Base-by-base conservation (phyloP, 441 rosid genomes). In the Viola pubescens region DNA sequence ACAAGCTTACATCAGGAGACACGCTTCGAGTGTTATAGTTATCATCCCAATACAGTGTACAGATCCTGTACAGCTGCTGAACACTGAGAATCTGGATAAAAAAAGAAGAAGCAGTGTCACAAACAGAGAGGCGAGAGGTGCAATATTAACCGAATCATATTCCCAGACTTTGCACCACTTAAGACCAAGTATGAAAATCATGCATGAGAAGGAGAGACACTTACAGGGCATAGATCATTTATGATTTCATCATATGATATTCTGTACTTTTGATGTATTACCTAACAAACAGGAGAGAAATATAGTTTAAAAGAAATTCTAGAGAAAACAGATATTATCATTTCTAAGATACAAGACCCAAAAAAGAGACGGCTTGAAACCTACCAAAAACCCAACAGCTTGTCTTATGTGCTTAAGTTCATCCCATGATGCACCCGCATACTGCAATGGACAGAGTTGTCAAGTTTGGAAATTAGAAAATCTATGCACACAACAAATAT, bases 301-400 rank as follows among this genome's bases (percentile, higher is more conserved):
- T 59, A n/a, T 65, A 48, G 49, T 69, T 26, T 70, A 52, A 9
- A 59, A 51, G 34, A 26, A 26, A 26, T 26, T 2, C 34, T 26
- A 26, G 34, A 26, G 34, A 26, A n/a, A n/a, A 26, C 34, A 26
- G 34, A 26, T 26, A 26, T 26, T 26, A 26, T 2, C 34, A 26
- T 26, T 26, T 26, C 34, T 26, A 26, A 26, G 34, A 26, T 2
- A 26, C 34, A 13, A 14, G 52, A 49, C 34, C 9, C 5, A 7
- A 42, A 46, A 12, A 10, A 9, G 54, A 54, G 47, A 12, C 6
- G 9, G 16, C 11, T 40, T 8, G 26, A 16, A 38, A 69, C 82
- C 62, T 86, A 94, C 99, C 99, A 94, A 79, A 80, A 94, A 94
- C 42, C 99, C 99, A 72, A 94, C 99, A 52, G 95, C 88, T 76